Base-by-base conservation (phyloP, 2,329 filamentous ascomycete species). In the Ophiostoma australiae region DNA sequence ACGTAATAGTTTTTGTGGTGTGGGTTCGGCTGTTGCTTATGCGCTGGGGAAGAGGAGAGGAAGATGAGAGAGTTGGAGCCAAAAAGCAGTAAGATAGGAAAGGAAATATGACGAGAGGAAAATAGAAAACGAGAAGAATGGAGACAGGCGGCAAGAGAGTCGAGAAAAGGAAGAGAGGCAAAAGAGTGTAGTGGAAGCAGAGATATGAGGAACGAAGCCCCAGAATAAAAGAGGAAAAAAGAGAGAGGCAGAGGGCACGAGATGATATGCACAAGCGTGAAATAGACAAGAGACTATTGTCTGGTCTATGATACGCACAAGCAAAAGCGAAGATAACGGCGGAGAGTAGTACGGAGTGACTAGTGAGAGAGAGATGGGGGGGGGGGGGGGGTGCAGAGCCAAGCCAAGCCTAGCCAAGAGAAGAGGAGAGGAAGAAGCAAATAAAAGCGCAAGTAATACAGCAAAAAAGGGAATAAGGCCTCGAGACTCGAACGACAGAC, bases 211-310 rank as follows among this genome's bases (percentile, higher is more conserved):
- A 61, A 20, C 33, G 20, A 66, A 66, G 58, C 58, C 58, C 58
- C 63, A 66, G 35, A 66, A 65, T 35, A 65, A 67, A 67, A 67
- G 65, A 67, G 65, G 65, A 48, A 67, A 67, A 66, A 67, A 67
- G 5, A 67, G 10, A 48, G 44, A 48, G 66, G 23, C n/a, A 13
- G 20, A 61, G 15, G 31, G 66, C 66, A 48, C 66, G 66, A 41
- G 66, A 67, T 67, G 66, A 48, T 48, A 44, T 44, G 23, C 41
- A 35, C 66, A 67, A 69, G 39, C 37, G 39, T 67, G 66, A 27
- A 33, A 41, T 67, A 6, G 39, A 48, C 66, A 48, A 44, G 66
- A 17, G 37, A 67, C 66, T 68, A 68, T 68, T 67, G 66, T 48
- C 67, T 31, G 41, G 37, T 48, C 65, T 63, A 23, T 66, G 63